A percentile compares a stretch with the other conserved stretches of the same genome.
phyloP scores from a whole-genome alignment of 768 basidiomycete species.

The Boletus tomentosulus region DNA sequence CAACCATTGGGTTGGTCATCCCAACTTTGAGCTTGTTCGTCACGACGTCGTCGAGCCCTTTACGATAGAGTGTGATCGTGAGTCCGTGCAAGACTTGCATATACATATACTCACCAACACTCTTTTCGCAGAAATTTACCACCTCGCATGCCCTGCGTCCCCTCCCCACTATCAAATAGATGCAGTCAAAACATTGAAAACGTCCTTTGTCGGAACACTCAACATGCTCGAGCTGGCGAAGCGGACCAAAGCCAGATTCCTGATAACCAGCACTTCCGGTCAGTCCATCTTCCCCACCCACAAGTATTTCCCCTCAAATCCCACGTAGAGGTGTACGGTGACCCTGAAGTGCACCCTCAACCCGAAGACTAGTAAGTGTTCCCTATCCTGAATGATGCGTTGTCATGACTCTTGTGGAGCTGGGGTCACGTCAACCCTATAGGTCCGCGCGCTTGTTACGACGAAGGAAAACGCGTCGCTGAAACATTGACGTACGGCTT shows the following conservation, averaged over 20 bases:
- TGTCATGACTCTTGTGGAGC: conserved; percentile 38
- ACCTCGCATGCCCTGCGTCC: conserved; percentile 96
- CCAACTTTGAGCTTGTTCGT: conserved; percentile 97
- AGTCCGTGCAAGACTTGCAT: conserved; percentile 21
- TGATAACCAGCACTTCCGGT: conserved; percentile 95
- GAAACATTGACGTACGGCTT: conserved; percentile 97
- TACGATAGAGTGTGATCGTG: conserved; percentile 98
- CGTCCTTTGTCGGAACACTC: conserved; percentile 95
- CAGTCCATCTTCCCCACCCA: conserved; percentile 16
- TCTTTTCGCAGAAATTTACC: conserved; percentile 77
- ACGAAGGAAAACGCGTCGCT: conserved; percentile 98
- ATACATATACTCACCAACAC: neutral
- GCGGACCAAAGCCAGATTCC: conserved; percentile 94
- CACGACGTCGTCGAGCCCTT: conserved; percentile 97
- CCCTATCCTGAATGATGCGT: neutral
- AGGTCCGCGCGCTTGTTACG: conserved; percentile 98
- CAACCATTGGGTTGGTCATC: conserved; percentile 94
- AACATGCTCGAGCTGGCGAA: conserved; percentile 99
- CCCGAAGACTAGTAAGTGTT: conserved; percentile 83
- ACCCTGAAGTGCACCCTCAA: conserved; percentile 98
- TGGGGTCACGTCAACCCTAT: conserved; percentile 99
- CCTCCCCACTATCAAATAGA: conserved; percentile 98
- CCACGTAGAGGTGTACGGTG: conserved; percentile 87
- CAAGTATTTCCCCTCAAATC: conserved; percentile 1
- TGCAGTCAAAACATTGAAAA: conserved; percentile 97